These are phyloP conservation scores for Globisporangium echinulatum DNA, from an alignment of 352 stramenopile species.

Conservation along the genomic window DNA sequence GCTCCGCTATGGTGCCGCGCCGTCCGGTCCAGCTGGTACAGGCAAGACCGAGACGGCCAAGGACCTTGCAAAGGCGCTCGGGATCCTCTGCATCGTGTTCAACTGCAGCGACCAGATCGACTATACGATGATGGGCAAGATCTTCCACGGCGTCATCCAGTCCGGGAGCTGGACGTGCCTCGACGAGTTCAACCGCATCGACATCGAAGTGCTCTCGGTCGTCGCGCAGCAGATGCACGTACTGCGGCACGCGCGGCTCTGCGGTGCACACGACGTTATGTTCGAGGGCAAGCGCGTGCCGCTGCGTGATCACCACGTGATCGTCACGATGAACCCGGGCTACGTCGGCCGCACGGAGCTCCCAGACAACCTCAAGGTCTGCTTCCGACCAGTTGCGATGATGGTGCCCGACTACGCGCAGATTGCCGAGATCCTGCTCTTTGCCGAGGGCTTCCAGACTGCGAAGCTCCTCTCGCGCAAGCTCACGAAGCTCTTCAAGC, in stretches of 20 bases:
- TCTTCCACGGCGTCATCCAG: constrained; percentile 80
- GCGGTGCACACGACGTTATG: constrained; percentile 23
- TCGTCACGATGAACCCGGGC: constrained; percentile 88
- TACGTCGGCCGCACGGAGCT: constrained; percentile 77
- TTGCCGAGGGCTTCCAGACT: constrained; percentile 71
- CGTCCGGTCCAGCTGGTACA: constrained; percentile 85
- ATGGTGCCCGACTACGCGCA: constrained; percentile 85
- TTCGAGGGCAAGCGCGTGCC: constrained; percentile 55
- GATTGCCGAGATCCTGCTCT: constrained; percentile 83
- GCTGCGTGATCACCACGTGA: constrained; percentile 66
- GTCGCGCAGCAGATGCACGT: constrained; percentile 82
- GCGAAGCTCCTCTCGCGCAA: constrained; percentile 60
- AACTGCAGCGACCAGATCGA: constrained; percentile 96
- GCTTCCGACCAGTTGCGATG: constrained; percentile 83
- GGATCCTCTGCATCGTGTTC: constrained; percentile 92
- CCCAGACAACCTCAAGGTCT: constrained; percentile 80
- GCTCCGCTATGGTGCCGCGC: constrained; percentile 82
- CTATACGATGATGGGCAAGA: constrained; percentile 83
- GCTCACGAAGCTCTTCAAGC: constrained; percentile 73
- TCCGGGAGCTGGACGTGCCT: constrained; percentile 79
- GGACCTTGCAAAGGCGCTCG: constrained; percentile 88
- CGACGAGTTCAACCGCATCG: constrained; percentile 89
- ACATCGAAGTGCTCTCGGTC: constrained; percentile 85
- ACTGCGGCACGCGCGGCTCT: constrained; percentile 47
- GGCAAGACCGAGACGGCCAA: constrained; percentile 95